phyloP scores from a whole-genome alignment of 495 filamentous ascomycete genomes.

The Xanthoparmelia taractica region DNA sequence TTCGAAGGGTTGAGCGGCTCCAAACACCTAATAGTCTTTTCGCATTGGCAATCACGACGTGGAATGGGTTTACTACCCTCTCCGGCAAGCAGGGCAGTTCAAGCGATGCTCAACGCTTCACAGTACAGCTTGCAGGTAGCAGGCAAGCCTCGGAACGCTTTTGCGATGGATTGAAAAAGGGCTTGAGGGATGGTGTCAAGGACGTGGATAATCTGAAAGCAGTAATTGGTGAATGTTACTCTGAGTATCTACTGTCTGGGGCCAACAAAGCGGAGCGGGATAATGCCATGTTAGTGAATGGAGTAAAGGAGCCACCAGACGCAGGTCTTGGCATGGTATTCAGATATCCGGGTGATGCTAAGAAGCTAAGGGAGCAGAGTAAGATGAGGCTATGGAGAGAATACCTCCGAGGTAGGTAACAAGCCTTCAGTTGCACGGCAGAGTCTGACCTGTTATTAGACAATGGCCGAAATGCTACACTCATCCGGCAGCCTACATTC shows the following conservation, averaged over 20 bases:
- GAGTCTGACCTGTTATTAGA: constrained; percentile 42
- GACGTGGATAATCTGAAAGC: constrained; percentile 74
- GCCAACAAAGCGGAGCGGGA: constrained; percentile 37
- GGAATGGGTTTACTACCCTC: constrained; percentile 64
- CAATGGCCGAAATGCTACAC: constrained; percentile 85
- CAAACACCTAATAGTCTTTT: constrained; percentile 89
- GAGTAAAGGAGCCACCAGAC: constrained; percentile 67
- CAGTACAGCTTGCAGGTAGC: constrained; percentile 80
- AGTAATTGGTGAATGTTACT: constrained; percentile 79
- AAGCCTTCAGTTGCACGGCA: neutral
- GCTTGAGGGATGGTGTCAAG: constrained; percentile 72
- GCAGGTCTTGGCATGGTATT: constrained; percentile 89
- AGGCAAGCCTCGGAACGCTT: constrained; percentile 87
- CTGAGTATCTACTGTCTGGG: constrained; percentile 74
- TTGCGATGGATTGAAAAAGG: constrained; percentile 89
- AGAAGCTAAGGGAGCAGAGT: constrained; percentile 85
- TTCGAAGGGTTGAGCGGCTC: constrained; percentile 83
- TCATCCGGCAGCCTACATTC: constrained; percentile 92
- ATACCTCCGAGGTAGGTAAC: constrained; percentile 67
- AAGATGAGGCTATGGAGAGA: constrained; percentile 98
- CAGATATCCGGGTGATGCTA: constrained; percentile 91
- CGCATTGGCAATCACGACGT: constrained; percentile 87
- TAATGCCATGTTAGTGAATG: constrained; percentile 28
- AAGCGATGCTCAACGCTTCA: constrained; percentile 69
- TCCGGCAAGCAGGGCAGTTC: constrained; percentile 44